Percentiles rank a stretch among this genome's conserved stretches.
Evolutionary conservation across 805 yeast species (phyloP).

Genomic region (Candida khao-thaluensis): DNA sequence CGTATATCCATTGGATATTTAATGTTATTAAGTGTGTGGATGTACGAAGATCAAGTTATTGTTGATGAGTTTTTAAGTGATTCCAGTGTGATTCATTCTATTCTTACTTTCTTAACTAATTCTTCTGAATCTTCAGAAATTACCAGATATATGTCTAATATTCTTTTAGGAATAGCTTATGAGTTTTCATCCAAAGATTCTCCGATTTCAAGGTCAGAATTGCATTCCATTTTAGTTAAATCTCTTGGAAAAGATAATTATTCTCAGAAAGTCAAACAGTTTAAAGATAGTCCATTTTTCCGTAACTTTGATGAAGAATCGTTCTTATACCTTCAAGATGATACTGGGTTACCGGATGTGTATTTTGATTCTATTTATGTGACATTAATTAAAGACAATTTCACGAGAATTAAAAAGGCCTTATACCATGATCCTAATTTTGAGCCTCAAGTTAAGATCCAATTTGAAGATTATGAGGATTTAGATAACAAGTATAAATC

Average conservation of each 20-base stretch:
- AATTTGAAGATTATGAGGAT: constrained; percentile 58
- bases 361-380: constrained; percentile 69
- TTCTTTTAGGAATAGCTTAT: constrained; percentile 72
- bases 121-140: constrained; percentile 51
- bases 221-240: constrained; percentile 61
- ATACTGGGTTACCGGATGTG: constrained; percentile 84
- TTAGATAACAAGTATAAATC: constrained; percentile 37
- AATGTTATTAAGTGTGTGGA: constrained; percentile 71
- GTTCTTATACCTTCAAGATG: constrained; percentile 58
- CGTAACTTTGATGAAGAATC: constrained; percentile 54
- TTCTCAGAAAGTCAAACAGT: constrained; percentile 66
- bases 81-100: constrained; percentile 59
- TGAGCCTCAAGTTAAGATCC: constrained; percentile 67
- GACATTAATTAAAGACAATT: constrained; percentile 65
- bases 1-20: constrained; percentile 76
- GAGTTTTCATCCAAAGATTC: constrained; percentile 70
- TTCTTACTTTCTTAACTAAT: constrained; percentile 59
- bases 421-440: constrained; percentile 69
- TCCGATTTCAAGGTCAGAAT: constrained; percentile 57
- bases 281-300: constrained; percentile 59
- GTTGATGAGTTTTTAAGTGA: constrained; percentile 75
- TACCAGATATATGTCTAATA: constrained; percentile 70
- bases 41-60: constrained; percentile 73
- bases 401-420: constrained; percentile 63
- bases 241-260: constrained; percentile 83